phyloP scores from a whole-genome alignment of 306 rosid species.

The Sphenostylis stenocarpa region DNA sequence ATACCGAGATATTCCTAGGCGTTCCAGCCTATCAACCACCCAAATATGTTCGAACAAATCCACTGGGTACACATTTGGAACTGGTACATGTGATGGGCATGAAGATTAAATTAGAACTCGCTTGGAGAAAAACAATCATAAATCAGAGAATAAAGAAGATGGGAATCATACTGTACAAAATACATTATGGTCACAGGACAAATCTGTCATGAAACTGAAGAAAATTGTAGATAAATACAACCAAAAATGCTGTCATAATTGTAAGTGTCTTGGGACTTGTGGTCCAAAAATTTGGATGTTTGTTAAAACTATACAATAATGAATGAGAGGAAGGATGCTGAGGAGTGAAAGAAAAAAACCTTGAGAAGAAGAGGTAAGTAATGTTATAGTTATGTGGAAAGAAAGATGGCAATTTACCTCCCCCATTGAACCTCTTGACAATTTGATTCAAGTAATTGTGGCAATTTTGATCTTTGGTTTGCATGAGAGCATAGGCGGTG shows the following conservation, averaged over 20 bases:
- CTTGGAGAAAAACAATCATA: neutral
- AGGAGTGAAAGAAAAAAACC: neutral
- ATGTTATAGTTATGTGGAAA: neutral
- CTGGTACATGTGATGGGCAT: conserved; percentile 36
- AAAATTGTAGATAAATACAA: too few relatives aligned
- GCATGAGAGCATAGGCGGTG: conserved; percentile 87
- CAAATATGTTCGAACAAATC: conserved; percentile 89
- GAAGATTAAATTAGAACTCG: neutral
- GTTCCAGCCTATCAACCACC: conserved; percentile 78
- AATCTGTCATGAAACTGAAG: too few relatives aligned
- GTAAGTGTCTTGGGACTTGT: too few relatives aligned
- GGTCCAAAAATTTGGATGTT: too few relatives aligned
- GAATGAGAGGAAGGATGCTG: too few relatives aligned
- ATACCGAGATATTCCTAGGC: conserved; percentile 75
- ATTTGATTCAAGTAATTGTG: conserved; percentile 58
- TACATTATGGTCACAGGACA: too few relatives aligned
- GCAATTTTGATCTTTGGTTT: conserved; percentile 69
- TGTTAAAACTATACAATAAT: too few relatives aligned
- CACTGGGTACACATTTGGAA: conserved; percentile 83
- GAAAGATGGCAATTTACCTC: conserved; percentile 51
- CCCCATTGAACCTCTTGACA: conserved; percentile 72
- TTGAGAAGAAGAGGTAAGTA: neutral
- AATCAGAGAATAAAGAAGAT: neutral
- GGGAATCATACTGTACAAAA: neutral
- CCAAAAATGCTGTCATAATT: too few relatives aligned